Conservation (phyloP, 1,139 yeast species). For the Kurtzmaniella quercitrusa region DNA sequence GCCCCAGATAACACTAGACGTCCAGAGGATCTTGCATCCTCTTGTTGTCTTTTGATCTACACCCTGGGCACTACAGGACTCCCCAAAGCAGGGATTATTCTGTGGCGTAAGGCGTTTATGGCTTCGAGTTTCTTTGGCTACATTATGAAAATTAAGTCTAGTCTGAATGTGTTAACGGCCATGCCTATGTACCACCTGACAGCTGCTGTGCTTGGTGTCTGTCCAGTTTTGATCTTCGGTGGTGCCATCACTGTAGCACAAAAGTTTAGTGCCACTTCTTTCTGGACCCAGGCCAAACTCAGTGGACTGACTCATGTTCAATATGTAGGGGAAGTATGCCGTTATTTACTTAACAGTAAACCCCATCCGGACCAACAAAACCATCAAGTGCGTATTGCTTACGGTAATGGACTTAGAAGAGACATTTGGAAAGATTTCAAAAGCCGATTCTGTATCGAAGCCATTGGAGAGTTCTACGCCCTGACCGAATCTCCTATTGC, state of each 20-base stretch:
- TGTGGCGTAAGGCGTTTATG: constrained; percentile 79
- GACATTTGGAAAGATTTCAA: constrained; percentile 88
- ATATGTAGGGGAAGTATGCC: constrained; percentile 94
- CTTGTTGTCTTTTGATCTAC: constrained; percentile 71
- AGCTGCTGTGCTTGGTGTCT: constrained; percentile 81
- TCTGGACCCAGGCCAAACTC: constrained; percentile 86
- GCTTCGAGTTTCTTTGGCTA: constrained; percentile 70
- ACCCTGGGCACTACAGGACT: constrained; percentile 96
- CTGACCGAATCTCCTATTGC: constrained; percentile 94
- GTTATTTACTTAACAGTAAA: constrained; percentile 73
- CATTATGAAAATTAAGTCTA: constrained; percentile 55
- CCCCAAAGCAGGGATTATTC: constrained; percentile 92
- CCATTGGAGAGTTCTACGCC: constrained; percentile 89
- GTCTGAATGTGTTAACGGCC: constrained; percentile 72
- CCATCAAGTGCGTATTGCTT: constrained; percentile 69
- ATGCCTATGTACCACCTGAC: constrained; percentile 97
- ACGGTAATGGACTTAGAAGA: constrained; percentile 91
- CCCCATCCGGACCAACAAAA: constrained; percentile 60
- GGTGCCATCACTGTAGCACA: constrained; percentile 78
- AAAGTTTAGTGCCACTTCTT: constrained; percentile 78
- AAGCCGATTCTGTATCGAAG: constrained; percentile 66
- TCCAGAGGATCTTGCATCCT: constrained; percentile 50
- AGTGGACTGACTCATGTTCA: constrained; percentile 76
- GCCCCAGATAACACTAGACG: constrained; percentile 56
- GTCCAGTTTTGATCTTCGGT: constrained; percentile 61